Conservation (phyloP, 2,329 filamentous ascomycete species). For the Sporothrix schenckii region DNA sequence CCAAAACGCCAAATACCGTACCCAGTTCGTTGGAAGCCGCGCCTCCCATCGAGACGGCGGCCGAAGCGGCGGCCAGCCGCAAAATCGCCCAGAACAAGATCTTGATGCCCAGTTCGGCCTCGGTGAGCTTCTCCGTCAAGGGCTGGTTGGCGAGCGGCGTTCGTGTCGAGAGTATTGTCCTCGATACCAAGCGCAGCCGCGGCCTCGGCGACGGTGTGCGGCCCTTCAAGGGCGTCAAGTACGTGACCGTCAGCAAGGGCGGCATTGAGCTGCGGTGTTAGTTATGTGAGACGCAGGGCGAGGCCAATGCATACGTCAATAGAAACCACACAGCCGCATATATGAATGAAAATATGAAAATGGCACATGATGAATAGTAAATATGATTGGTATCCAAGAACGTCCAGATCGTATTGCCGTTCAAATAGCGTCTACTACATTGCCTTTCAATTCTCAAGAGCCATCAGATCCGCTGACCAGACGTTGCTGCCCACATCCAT, state of each 20-base stretch:
- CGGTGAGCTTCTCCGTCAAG: slow-evolving; percentile 71
- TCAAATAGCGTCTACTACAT: background rate
- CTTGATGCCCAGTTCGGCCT: slow-evolving; percentile 77
- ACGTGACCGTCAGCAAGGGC: slow-evolving; percentile 74
- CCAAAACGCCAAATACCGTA: background rate
- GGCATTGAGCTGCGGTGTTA: slow-evolving; percentile 66
- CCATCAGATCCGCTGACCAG: slow-evolving; percentile 36
- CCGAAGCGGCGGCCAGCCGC: slow-evolving; percentile 44
- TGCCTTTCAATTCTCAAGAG: slow-evolving; percentile 18
- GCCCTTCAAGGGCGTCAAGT: slow-evolving; percentile 98
- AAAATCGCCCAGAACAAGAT: slow-evolving; percentile 69
- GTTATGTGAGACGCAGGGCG: slow-evolving; percentile 18
- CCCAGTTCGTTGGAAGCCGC: background rate
- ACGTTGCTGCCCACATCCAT: slow-evolving; percentile 30
- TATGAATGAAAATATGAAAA: slow-evolving; percentile 4
- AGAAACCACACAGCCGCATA: background rate
- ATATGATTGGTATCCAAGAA: background rate
- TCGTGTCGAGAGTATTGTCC: slow-evolving; percentile 67
- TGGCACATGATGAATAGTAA: background rate
- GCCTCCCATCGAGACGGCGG: slow-evolving; percentile 34
- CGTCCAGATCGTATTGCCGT: background rate
- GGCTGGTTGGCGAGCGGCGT: slow-evolving; percentile 70
- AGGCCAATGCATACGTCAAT: background rate
- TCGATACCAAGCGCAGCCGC: slow-evolving; percentile 77
- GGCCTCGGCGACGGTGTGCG: slow-evolving; percentile 86